Evolutionary conservation across 495 filamentous ascomycete genomes (phyloP), one percentile per base, ranked within the genome.

Genomic region (Tuber indicum): DNA sequence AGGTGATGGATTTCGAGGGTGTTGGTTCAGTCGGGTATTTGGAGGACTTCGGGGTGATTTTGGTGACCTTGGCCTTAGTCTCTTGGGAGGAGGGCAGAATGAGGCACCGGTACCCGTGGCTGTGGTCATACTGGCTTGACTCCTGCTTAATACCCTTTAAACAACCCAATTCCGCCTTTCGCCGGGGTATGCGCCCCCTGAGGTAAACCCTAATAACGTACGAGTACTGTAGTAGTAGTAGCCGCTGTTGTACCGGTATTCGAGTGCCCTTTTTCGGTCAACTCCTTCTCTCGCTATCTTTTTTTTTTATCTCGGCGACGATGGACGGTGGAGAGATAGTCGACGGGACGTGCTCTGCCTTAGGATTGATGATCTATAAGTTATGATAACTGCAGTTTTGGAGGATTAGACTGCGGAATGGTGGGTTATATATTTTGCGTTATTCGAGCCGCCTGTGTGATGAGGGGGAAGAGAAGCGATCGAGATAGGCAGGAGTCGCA

Each of bases 51-150:
- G 74, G 26, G 80, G 81, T n/a, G 81, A 82, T 45, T 74, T 82
- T 58, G 80, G 78, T 45, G 76, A 75, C 74, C 81, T 83, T 72
- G 82, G 82, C 70, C 81, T 81, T 46, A 83, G 72, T 78, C 76
- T 79, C 66, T 79, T 79, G 71, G 82, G 74, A 75, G 81, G 79
- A 74, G 81, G 78, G 74, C 77, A 78, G 73, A 83, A 78, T 45
- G 81, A 81, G 32, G 81, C 81, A 72, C 81, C 78, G 43, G 81
- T 81, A 75, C 81, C 81, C 47, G 80, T 41, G 62, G 81, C 81
- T 69, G 81, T 82, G 77, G 82, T 80, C 81, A 82, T 82, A 73
- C 76, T 79, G 74, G 73, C 76, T 52, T 52, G 47, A 74, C 44
- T 73, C 75, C 72, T 76, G 74, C 46, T 76, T 74, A 70, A 32